phyloP scores from a whole-genome alignment of 2,329 filamentous ascomycete species.

The Sporothrix mexicana region DNA sequence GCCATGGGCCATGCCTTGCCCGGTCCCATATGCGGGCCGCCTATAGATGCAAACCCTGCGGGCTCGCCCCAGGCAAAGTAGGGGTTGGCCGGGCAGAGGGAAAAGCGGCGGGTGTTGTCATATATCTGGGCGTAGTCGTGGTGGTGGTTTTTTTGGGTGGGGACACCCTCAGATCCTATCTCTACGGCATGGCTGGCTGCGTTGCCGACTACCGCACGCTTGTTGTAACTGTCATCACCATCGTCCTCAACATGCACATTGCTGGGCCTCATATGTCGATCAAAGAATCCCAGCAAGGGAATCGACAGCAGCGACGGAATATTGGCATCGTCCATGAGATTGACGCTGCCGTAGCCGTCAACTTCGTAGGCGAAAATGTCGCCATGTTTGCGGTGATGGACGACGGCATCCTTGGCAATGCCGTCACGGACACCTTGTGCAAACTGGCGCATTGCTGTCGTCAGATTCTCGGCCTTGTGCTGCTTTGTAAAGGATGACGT shows the following conservation, averaged over 20 bases:
- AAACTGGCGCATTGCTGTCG: conserved; percentile 60
- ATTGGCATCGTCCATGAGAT: conserved; percentile 71
- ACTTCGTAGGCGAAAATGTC: conserved; percentile 71
- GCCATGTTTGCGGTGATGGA: conserved; percentile 56
- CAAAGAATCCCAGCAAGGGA: conserved; percentile 64
- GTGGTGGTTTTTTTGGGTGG: conserved; percentile 38
- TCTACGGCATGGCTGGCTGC: neutral
- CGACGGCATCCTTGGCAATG: conserved; percentile 36
- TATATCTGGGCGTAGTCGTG: conserved; percentile 68
- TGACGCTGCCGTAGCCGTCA: conserved; percentile 68
- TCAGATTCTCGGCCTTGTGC: conserved; percentile 51
- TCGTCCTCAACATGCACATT: conserved; percentile 42
- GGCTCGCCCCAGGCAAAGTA: conserved; percentile 70
- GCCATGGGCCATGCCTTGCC: conserved; percentile 88
- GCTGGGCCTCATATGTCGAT: too few relatives aligned
- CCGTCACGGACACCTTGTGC: conserved; percentile 53
- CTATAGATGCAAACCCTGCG: conserved; percentile 44
- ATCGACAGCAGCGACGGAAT: conserved; percentile 67
- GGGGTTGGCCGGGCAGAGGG: conserved; percentile 67
- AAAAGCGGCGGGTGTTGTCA: conserved; percentile 64
- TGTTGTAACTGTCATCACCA: neutral
- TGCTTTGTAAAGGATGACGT: neutral
- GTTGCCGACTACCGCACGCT: neutral
- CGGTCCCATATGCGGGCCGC: conserved; percentile 62
- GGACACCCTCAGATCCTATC: neutral